Evolutionary conservation across 1,284 basidiomycete species (phyloP), one percentile per base, ranked within the genome.

Genomic region (Apiotrichum veenhuisii): DNA sequence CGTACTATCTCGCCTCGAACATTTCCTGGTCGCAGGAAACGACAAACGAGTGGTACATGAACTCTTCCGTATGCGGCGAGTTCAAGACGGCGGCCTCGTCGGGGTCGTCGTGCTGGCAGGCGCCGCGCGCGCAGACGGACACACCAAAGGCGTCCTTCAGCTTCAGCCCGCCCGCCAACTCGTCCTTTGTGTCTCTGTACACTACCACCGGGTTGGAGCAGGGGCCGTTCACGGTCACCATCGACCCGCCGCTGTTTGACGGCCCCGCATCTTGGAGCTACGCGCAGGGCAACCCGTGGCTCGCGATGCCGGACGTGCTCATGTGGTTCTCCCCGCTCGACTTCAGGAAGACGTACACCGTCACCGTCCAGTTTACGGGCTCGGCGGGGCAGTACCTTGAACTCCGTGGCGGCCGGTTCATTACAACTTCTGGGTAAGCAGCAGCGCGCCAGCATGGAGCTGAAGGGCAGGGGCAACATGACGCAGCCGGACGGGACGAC

Each of bases 321-420:
- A 50, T 40, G 37, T 50, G 20, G 26, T 50, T 50, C 26, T n/a
- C 49, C 12, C 23, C 49, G 17, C 49, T 50, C 10, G 49, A 50
- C 38, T 40, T 27, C 12, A 40, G 36, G n/a, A 26, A 40, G 26
- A 15, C 22, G 14, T 50, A 50, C 38, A 50, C 23, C 2, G 17
- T 50, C 38, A 41, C n/a, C 1, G 38, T 50, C 26, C 5, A 23
- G 23, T 50, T 40, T 18, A 40, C n/a, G 11, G 49, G 49, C 38
- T 30, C 7, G 10, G 17, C 37, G 38, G 25, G 22, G 2, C 37
- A 50, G 37, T 41, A 27, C 25, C 37, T 40, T 18, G 23, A 41
- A 20, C 33, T 50, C 10, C 10, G 3, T 2, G 5, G 11, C 11
- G 50, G 37, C 22, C 50, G 38, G 17, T 33, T 36, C 3, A 18